A percentile compares a stretch with the other conserved stretches of the same genome.
These are phyloP conservation scores for Magnaporthiopsis incrustans DNA, from an alignment of 2,329 filamentous ascomycete species.

Conservation along the genomic window DNA sequence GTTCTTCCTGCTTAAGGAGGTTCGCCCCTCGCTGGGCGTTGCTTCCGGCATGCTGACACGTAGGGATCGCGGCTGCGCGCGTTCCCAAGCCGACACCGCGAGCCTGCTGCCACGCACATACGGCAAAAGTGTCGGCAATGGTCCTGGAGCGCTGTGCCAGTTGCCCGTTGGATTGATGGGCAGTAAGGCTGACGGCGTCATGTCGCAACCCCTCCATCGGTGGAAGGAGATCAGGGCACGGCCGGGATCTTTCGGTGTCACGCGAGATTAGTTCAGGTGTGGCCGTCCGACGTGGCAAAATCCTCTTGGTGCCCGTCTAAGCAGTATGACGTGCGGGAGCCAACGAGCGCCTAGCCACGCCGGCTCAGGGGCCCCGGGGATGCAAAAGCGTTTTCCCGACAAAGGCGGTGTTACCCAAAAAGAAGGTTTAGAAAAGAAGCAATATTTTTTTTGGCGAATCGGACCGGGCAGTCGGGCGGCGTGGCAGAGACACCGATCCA, in stretches of 20 bases:
- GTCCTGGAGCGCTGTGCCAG: too few species aligned
- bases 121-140: background rate
- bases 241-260: too few species aligned
- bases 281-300: too few species aligned
- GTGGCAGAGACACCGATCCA: background rate
- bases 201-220: background rate
- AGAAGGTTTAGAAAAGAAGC: background rate
- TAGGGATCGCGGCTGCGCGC: background rate
- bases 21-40: background rate
- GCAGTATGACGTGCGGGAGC: background rate
- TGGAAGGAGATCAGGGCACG: too few species aligned
- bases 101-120: background rate
- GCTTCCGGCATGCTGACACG: background rate
- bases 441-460: background rate
- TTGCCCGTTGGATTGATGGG: background rate
- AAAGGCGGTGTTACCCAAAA: background rate
- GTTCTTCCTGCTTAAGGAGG: background rate
- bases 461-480: too few species aligned
- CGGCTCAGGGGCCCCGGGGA: background rate
- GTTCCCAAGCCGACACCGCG: too few species aligned
- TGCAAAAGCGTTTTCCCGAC: background rate
- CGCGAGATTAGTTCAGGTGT: too few species aligned
- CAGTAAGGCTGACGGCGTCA: background rate
- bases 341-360: background rate
- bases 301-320: too few species aligned